Evolutionary conservation across 202 grass and related monocot species (phyloP), one percentile per base, ranked within the genome.

Genomic region (Cymbopogon flexuosus): DNA sequence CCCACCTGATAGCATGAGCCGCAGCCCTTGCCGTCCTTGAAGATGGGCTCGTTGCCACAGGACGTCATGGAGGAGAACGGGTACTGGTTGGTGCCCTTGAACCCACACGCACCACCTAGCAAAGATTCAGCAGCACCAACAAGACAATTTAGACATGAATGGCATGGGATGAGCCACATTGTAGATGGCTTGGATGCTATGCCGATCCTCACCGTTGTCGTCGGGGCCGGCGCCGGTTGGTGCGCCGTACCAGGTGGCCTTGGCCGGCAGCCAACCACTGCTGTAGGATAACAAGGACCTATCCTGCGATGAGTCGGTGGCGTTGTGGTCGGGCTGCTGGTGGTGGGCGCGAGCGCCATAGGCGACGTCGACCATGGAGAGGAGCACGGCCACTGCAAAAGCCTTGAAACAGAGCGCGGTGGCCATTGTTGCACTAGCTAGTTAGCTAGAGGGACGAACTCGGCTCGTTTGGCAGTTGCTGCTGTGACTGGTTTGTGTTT

Each of bases 1-100:
- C 54, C 12, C 63, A 88, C 86, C 86, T 88, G 81, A 56, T 90
- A 90, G 88, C 88, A 90, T 3, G 88, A 82, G 52, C 90, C 90
- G 41, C 90, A 92, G 34, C 90, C 86, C 72, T 84, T 80, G 76
- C 90, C 90, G 62, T 85, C 83, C 79, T 75, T 83, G 75, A 90
- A 90, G 12, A 90, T 49, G 10, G 88, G 79, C 68, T 85, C 40
- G 74, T 90, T 90, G 39, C 88, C 88, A 21, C 88, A 90, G 34
- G 88, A 90, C 4, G 88, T 90, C 88, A 90, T 90, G 73, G 83
- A 86, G 2, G 69, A 75, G 88, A 90, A 90, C 0, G 88, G 88
- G 75, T 77, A 82, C 79, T 70, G 73, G 54, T 90, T 86, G 13
- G 77, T 77, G 64, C 86, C 21, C 84, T 90, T 90, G 75, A 90